Percentiles rank a stretch among this genome's conserved stretches.
phyloP scores from a whole-genome alignment of 73 alveolate species.

The Chromera velia region DNA sequence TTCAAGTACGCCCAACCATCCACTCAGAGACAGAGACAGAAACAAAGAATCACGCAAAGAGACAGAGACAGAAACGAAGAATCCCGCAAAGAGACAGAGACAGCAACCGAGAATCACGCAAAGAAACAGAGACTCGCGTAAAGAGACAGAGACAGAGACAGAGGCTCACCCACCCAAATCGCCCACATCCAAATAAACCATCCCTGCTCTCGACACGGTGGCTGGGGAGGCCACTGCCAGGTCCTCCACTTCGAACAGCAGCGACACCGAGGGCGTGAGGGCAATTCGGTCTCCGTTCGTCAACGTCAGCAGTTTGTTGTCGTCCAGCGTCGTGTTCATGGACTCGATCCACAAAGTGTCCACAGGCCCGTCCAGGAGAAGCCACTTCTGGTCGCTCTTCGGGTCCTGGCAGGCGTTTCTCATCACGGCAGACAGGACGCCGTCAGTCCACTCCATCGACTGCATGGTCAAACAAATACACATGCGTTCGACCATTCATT shows the following conservation, averaged over 20 bases:
- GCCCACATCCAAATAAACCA: conserved; percentile 84
- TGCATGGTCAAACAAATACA: conserved; percentile 66
- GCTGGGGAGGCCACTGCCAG: conserved; percentile 98
- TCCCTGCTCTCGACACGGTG: conserved; percentile 98
- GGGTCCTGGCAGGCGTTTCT: conserved; percentile 84
- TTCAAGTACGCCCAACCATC: too few species aligned
- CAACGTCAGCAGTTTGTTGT: conserved; percentile 82
- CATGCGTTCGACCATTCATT: too few species aligned
- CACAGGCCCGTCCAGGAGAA: conserved; percentile 98
- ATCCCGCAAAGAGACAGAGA: too few species aligned
- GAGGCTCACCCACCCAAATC: conserved; percentile 74
- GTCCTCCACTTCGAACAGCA: conserved; percentile 88
- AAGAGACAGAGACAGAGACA: too few species aligned
- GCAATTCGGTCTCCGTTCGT: conserved; percentile 95
- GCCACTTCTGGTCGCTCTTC: conserved; percentile 84
- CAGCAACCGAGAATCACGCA: too few species aligned
- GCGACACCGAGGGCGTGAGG: conserved; percentile 56
- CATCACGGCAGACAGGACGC: conserved; percentile 91
- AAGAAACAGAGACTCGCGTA: too few species aligned
- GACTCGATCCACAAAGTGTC: conserved; percentile 99
- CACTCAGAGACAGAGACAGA: too few species aligned
- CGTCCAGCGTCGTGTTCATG: conserved; percentile 91
- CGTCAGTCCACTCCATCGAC: conserved; percentile 96
- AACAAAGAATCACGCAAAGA: background rate
- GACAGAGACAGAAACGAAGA: too few species aligned